These are phyloP conservation scores for Parafenestella ontariensis DNA, from an alignment of 2,329 filamentous ascomycete genomes.

Conservation along the genomic window DNA sequence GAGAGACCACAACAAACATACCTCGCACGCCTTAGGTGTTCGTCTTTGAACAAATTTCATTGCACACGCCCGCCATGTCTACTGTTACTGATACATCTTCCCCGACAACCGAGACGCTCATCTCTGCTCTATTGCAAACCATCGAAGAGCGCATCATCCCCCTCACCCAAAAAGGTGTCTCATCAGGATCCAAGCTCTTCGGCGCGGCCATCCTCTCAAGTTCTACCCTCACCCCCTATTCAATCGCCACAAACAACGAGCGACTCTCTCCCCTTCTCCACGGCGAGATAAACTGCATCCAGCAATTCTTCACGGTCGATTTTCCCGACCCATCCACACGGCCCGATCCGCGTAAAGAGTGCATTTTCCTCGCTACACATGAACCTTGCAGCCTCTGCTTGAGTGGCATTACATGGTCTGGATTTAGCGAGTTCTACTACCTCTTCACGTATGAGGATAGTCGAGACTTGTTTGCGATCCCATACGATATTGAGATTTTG, in stretches of 20 bases:
- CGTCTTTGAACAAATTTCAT: too few relatives aligned
- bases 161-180: constrained; percentile 58
- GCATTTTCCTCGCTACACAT: constrained; percentile 66
- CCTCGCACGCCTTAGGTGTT: too few relatives aligned
- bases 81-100: too few relatives aligned
- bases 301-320: constrained; percentile 59
- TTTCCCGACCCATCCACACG: constrained; percentile 37
- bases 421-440: constrained; percentile 65
- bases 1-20: too few relatives aligned
- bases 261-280: constrained; percentile 62
- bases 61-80: too few relatives aligned
- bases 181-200: constrained; percentile 63
- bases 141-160: constrained; percentile 59
- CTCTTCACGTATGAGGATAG: constrained; percentile 67
- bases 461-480: constrained; percentile 62
- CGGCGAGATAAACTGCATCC: constrained; percentile 68
- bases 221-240: constrained; percentile 52
- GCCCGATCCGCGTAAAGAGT: constrained; percentile 56
- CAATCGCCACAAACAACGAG: constrained; percentile 65
- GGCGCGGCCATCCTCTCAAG: constrained; percentile 62
- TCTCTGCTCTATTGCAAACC: too few relatives aligned
- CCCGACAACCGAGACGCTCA: too few relatives aligned
- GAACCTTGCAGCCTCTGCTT: constrained; percentile 66
- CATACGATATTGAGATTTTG: constrained; percentile 65
- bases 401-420: constrained; percentile 65